A percentile compares a stretch with the other conserved stretches of the same genome.
Conservation (phyloP, 2,329 filamentous ascomycete genomes). For the Claviceps sorghi region DNA sequence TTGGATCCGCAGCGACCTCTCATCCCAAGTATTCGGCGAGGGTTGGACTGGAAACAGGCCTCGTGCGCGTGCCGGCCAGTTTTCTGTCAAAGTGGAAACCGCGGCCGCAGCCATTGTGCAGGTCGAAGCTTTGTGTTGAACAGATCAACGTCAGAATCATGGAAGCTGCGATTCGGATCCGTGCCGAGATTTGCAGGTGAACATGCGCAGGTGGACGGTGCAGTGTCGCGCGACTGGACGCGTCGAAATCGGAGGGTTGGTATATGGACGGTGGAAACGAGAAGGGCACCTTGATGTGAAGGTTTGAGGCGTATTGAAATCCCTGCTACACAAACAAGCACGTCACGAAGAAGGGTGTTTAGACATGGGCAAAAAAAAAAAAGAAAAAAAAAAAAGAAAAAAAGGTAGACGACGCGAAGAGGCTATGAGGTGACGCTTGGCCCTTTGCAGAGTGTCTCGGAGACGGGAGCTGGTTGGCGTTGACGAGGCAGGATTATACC, state of each 20-base stretch:
- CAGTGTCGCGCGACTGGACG: background rate
- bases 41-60: constrained; percentile 20
- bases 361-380: background rate
- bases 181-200: background rate
- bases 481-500: constrained; percentile 1
- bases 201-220: background rate
- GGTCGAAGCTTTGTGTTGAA: constrained; percentile 29
- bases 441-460: background rate
- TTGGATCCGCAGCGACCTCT: constrained; percentile 18
- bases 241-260: background rate
- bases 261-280: too few species aligned
- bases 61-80: constrained; percentile 27
- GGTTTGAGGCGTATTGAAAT: too few species aligned
- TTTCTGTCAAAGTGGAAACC: constrained; percentile 28
- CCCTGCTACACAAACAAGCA: too few species aligned
- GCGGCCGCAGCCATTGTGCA: constrained; percentile 40
- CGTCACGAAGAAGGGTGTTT: background rate
- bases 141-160: constrained; percentile 34
- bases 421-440: background rate
- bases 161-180: constrained; percentile 24
- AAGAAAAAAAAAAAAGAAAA: background rate
- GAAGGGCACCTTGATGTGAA: too few species aligned
- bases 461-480: background rate
- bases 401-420: background rate
- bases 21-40: constrained; percentile 17